These are phyloP conservation scores for Chaetoceros muelleri DNA, from an alignment of 108 stramenopile genomes.

Conservation along the genomic window DNA sequence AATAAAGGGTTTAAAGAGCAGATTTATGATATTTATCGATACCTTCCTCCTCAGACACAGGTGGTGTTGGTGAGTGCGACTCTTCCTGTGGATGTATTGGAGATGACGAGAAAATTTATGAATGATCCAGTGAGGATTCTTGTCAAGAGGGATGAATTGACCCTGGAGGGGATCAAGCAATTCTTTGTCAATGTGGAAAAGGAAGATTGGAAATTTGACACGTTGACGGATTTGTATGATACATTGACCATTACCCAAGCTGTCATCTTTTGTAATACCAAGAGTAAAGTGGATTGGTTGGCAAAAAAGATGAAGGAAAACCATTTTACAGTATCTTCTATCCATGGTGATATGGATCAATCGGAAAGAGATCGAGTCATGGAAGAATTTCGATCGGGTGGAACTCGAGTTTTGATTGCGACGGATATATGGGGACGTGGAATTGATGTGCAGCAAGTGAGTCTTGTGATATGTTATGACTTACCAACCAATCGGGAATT, in stretches of 20 bases:
- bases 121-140: conserved; percentile 92
- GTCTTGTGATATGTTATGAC: conserved; percentile 97
- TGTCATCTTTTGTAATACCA: conserved; percentile 98
- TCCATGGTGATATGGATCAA: conserved; percentile 99
- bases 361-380: conserved; percentile 87
- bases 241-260: conserved; percentile 98
- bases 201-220: conserved; percentile 99
- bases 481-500: conserved; percentile 92
- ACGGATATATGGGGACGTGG: conserved; percentile 99
- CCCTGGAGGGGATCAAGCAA: conserved; percentile 97
- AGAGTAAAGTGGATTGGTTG: conserved; percentile 96
- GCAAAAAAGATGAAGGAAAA: conserved; percentile 89
- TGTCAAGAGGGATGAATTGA: conserved; percentile 97
- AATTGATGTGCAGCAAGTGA: conserved; percentile 98
- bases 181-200: conserved; percentile 96
- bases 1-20: conserved; percentile 97
- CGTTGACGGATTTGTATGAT: conserved; percentile 97
- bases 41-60: conserved; percentile 85
- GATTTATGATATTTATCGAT: conserved; percentile 98
- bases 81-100: conserved; percentile 88
- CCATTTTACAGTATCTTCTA: conserved; percentile 93
- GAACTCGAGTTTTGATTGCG: conserved; percentile 92
- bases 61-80: conserved; percentile 96
- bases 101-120: conserved; percentile 98
- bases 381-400: conserved; percentile 96